Conservation (phyloP, 139 green algal genomes). For the Trebouxia sp. region DNA sequence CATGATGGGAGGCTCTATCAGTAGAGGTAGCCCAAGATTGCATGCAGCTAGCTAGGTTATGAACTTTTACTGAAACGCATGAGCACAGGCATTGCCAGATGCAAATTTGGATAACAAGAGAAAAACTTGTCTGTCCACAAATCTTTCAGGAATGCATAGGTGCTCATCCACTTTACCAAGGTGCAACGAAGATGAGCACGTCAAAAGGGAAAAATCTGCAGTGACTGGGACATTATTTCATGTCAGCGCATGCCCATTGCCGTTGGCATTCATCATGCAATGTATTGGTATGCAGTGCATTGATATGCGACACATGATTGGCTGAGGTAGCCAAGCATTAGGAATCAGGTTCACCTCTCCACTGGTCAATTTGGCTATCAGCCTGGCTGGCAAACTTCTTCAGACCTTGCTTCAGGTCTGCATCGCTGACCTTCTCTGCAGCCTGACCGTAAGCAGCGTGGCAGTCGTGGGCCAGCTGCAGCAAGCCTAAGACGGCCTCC, state of each 20-base stretch:
- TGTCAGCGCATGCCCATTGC: too few relatives aligned
- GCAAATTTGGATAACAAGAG: neutral
- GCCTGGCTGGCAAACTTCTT: slow-evolving; percentile 22
- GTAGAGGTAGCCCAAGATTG: too few relatives aligned
- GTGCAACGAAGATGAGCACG: neutral
- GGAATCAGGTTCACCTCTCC: neutral
- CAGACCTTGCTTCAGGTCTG: slow-evolving; percentile 16
- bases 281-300: neutral
- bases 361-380: slow-evolving; percentile 19
- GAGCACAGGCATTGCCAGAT: neutral
- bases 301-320: neutral
- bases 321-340: neutral
- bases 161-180: neutral
- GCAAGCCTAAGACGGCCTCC: slow-evolving; percentile 19
- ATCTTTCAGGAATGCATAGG: neutral
- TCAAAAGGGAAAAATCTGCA: too few relatives aligned
- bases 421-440: neutral
- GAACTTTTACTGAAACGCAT: too few relatives aligned
- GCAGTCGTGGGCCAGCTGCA: slow-evolving; percentile 16
- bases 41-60: too few relatives aligned
- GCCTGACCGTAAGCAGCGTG: neutral
- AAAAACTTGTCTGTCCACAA: neutral
- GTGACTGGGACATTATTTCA: too few relatives aligned
- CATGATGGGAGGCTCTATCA: too few relatives aligned
- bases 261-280: too few relatives aligned